Base-by-base conservation (phyloP, 129 eudicot genomes). In the Pittosporum tobira region DNA sequence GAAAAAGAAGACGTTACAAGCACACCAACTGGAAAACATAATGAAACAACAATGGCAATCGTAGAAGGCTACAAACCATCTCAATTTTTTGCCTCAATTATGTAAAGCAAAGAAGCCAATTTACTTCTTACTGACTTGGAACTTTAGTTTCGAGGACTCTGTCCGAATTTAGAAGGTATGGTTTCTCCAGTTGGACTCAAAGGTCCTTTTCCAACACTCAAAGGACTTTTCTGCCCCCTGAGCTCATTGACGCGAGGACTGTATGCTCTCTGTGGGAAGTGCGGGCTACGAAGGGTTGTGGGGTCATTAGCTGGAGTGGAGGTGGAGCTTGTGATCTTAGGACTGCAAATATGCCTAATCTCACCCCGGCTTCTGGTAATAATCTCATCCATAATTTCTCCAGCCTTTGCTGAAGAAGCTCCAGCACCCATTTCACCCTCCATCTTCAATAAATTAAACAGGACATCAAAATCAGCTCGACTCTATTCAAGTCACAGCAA, bases 311-410 rank as follows among this genome's bases (percentile, higher is more conserved):
- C 46, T 0, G 97, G 95, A 19, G 97, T 85, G 30, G 77, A 47
- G 3, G 94, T 66, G 51, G 85, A 66, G 72, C 98, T 91, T 42
- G 87, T 83, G 4, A 91, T 67, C 62, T 73, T 78, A 13, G 96
- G 87, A 51, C 98, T 91, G 66, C 84, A 63, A 1, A 78, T 74
- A 25, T 72, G 94, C 75, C 83, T 76, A 4, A 91, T 66, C 79
- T 91, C 98, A 50, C 98, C 98, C 4, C 98, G 64, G 74, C 98
- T 91, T 79, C 98, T 76, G 4, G 95, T 91, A 0, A 91, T 72
- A 3, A 87, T 75, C 59, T 80, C 96, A 54, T 91, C 98, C 21
- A 91, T 51, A 25, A 87, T 69, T 79, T 87, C 98, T 63, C 75
- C 96, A 2, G 61, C 79, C 31, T 81, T 87, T 3, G 66, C 66